Evolutionary conservation across 1,139 yeast species (phyloP).

Genomic region (Geotrichum reessii): DNA sequence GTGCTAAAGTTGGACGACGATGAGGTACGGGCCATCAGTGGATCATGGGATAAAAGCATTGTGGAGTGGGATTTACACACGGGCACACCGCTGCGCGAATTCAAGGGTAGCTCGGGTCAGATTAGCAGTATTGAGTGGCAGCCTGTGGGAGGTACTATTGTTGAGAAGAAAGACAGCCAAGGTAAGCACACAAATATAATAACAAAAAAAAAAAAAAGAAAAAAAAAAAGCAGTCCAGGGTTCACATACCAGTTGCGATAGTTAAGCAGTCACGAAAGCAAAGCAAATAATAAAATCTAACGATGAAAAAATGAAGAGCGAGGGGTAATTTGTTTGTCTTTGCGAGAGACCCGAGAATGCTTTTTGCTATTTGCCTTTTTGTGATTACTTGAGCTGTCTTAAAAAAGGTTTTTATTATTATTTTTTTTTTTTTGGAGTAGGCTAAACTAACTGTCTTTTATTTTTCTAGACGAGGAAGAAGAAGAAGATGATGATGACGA

Average conservation of each 20-base stretch:
- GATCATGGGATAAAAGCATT: constrained; percentile 75
- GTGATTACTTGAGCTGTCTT: not conserved
- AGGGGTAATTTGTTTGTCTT: not conserved
- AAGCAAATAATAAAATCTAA: no score
- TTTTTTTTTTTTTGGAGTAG: not conserved
- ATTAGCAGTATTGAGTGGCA: constrained; percentile 72
- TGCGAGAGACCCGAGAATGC: no score
- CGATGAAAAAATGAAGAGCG: no score
- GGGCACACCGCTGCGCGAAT: constrained; percentile 51
- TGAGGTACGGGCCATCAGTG: constrained; percentile 64
- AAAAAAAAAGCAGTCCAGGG: no score
- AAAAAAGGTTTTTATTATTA: not conserved
- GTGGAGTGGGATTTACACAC: constrained; percentile 82
- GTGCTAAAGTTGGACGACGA: constrained; percentile 56
- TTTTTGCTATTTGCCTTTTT: not conserved
- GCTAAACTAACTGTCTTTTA: not conserved
- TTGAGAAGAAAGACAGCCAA: constrained; percentile 24
- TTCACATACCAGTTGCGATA: no score
- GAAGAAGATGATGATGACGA: constrained; percentile 33
- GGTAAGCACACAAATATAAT: constrained; percentile 20
- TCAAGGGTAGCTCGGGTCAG: constrained; percentile 59
- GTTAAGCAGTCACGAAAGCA: no score
- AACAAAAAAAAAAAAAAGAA: constrained; percentile 11
- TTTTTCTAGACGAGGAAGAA: constrained; percentile 11
- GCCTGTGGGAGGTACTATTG: constrained; percentile 54